A percentile compares a stretch with the other conserved stretches of the same genome.
phyloP scores from a whole-genome alignment of 805 yeast species.

The Komagataella phaffii region DNA sequence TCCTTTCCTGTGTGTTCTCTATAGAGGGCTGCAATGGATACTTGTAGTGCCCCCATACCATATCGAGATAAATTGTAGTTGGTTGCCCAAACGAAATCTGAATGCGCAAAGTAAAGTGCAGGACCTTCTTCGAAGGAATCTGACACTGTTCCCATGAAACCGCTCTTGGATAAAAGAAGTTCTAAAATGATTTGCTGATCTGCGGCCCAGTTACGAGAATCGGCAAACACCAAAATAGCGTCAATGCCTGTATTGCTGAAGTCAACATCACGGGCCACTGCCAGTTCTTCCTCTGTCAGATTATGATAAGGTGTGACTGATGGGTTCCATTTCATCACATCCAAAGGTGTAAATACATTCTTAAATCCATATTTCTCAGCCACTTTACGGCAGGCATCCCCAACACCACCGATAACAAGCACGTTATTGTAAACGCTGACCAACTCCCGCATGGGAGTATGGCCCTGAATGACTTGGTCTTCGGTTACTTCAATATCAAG shows the following conservation, averaged over 20 bases:
- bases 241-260: slow-evolving; percentile 58
- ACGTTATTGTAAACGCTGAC: slow-evolving; percentile 58
- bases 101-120: slow-evolving; percentile 75
- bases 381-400: slow-evolving; percentile 71
- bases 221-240: slow-evolving; percentile 83
- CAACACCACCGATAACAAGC: slow-evolving; percentile 80
- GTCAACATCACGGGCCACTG: slow-evolving; percentile 43
- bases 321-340: slow-evolving; percentile 78
- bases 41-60: slow-evolving; percentile 93
- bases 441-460: slow-evolving; percentile 84
- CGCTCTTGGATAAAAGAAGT: slow-evolving; percentile 59
- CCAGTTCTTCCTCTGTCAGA: slow-evolving; percentile 57
- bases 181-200: slow-evolving; percentile 86
- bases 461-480: slow-evolving; percentile 84
- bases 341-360: slow-evolving; percentile 72
- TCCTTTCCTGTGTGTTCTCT: slow-evolving; percentile 77
- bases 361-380: slow-evolving; percentile 78
- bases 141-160: slow-evolving; percentile 75
- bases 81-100: slow-evolving; percentile 90
- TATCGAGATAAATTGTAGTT: slow-evolving; percentile 71
- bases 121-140: slow-evolving; percentile 68
- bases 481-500: slow-evolving; percentile 48
- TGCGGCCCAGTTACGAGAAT: slow-evolving; percentile 86
- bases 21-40: slow-evolving; percentile 73
- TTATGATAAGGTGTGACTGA: slow-evolving; percentile 76